Evolutionary conservation across 768 basidiomycete genomes (phyloP).

Genomic region (Naganishia antarctica): DNA sequence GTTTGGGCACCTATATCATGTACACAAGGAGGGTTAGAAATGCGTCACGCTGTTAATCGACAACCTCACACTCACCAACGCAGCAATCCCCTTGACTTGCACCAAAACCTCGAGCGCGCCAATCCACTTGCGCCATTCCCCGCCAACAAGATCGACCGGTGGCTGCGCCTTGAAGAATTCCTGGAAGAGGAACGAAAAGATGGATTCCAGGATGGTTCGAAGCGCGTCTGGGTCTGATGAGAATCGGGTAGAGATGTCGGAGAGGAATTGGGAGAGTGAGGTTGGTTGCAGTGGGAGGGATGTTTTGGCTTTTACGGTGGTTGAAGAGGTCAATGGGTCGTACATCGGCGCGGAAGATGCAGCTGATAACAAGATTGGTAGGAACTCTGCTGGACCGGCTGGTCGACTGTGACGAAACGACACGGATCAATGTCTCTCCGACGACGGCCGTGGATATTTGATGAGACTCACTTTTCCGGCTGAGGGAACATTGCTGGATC

Average conservation of each 20-base stretch:
- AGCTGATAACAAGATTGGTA: slow-evolving; percentile 68
- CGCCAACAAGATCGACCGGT: slow-evolving; percentile 42
- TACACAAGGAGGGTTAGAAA: background rate
- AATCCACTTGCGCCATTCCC: slow-evolving; percentile 74
- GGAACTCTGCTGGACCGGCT: slow-evolving; percentile 72
- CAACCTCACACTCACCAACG: slow-evolving; percentile 52
- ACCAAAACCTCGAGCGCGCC: slow-evolving; percentile 75
- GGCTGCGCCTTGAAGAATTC: slow-evolving; percentile 46
- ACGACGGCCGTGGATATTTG: too few species aligned
- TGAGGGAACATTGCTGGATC: slow-evolving; percentile 95
- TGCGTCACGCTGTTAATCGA: background rate
- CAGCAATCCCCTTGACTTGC: slow-evolving; percentile 74
- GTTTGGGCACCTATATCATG: slow-evolving; percentile 40
- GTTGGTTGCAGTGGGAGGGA: slow-evolving; percentile 58
- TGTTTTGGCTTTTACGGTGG: slow-evolving; percentile 48
- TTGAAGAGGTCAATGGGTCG: slow-evolving; percentile 56
- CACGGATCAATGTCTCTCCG: too few species aligned
- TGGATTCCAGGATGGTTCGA: slow-evolving; percentile 68
- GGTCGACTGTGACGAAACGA: slow-evolving; percentile 54
- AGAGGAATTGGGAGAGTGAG: slow-evolving; percentile 73
- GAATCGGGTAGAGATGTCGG: slow-evolving; percentile 76
- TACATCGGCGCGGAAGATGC: slow-evolving; percentile 59
- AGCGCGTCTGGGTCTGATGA: slow-evolving; percentile 65
- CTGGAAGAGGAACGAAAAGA: slow-evolving; percentile 45
- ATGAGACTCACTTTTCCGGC: slow-evolving; percentile 62